Evolutionary conservation across 768 basidiomycete species (phyloP).

Genomic region (Lentinula raphanica): DNA sequence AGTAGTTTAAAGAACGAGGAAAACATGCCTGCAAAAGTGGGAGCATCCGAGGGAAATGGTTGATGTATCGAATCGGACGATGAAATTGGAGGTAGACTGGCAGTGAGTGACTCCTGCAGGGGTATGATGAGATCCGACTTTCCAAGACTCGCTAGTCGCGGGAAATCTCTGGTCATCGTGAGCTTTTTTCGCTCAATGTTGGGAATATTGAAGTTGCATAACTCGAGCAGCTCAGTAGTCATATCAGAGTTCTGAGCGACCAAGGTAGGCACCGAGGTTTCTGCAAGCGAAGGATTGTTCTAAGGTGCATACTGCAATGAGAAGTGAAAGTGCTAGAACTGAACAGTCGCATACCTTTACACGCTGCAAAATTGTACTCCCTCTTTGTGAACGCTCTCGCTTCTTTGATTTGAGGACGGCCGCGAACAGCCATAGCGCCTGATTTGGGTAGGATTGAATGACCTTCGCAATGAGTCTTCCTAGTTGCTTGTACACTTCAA

Average conservation of each 20-base stretch:
- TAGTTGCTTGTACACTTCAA: conserved; percentile 54
- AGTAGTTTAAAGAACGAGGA: background rate
- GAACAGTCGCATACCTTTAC: conserved; percentile 42
- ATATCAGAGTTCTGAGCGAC: conserved; percentile 53
- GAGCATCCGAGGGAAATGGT: conserved; percentile 75
- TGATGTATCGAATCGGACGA: conserved; percentile 56
- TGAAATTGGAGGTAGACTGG: conserved; percentile 75
- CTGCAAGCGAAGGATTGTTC: conserved; percentile 40
- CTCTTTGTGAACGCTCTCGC: conserved; percentile 51
- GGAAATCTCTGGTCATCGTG: conserved; percentile 53
- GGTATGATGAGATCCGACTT: conserved; percentile 77
- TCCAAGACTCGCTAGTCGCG: conserved; percentile 49
- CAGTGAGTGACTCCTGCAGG: conserved; percentile 87
- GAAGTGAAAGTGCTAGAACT: background rate
- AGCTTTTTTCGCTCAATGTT: conserved; percentile 31
- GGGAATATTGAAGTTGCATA: conserved; percentile 48
- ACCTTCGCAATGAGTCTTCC: conserved; percentile 65
- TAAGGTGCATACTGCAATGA: conserved; percentile 15
- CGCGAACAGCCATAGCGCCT: conserved; percentile 89
- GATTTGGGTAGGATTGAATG: conserved; percentile 80
- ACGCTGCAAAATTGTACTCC: conserved; percentile 49
- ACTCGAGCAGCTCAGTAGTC: conserved; percentile 61
- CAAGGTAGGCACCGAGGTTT: conserved; percentile 39
- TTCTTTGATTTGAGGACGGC: conserved; percentile 86
- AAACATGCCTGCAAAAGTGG: conserved; percentile 66